phyloP scores from a whole-genome alignment of 2,329 filamentous ascomycete species.

The Verticillium dahliae region DNA sequence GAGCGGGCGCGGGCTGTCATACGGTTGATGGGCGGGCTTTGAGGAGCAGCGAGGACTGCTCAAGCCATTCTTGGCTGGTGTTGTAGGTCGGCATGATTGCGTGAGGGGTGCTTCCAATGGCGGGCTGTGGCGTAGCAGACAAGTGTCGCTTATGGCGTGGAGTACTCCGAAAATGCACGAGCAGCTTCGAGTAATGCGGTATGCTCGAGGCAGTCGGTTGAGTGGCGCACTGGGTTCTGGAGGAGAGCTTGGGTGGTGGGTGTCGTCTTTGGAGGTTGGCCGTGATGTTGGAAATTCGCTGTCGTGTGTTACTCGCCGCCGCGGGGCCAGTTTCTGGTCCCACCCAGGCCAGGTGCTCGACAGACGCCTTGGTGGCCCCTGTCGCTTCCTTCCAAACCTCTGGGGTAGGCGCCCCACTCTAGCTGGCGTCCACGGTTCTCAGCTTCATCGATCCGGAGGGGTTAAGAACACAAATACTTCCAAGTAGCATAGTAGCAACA shows the following conservation, averaged over 20 bases:
- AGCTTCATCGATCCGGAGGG: too few species aligned
- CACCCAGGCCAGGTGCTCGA: neutral
- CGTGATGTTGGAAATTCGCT: neutral
- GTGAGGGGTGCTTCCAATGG: neutral
- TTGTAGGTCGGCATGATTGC: conserved; percentile 68
- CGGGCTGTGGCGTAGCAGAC: neutral
- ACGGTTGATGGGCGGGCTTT: conserved; percentile 82
- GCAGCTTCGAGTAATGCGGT: neutral
- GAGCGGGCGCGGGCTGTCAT: conserved; percentile 16
- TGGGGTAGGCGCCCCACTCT: neutral
- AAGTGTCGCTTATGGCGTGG: too few species aligned
- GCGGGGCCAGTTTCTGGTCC: neutral
- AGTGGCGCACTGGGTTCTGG: neutral
- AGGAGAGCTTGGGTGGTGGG: neutral
- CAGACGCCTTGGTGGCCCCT: neutral
- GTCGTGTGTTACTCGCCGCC: neutral
- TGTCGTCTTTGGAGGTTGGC: neutral
- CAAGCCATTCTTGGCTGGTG: conserved; percentile 85
- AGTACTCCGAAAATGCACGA: too few species aligned
- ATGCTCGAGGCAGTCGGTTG: neutral
- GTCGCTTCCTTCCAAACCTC: neutral
- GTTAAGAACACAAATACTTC: too few species aligned
- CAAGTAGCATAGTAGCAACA: too few species aligned
- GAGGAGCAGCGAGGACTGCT: conserved; percentile 77
- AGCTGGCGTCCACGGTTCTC: neutral